phyloP scores from a whole-genome alignment of 129 eudicot species.

The Scalesia atractyloides region DNA sequence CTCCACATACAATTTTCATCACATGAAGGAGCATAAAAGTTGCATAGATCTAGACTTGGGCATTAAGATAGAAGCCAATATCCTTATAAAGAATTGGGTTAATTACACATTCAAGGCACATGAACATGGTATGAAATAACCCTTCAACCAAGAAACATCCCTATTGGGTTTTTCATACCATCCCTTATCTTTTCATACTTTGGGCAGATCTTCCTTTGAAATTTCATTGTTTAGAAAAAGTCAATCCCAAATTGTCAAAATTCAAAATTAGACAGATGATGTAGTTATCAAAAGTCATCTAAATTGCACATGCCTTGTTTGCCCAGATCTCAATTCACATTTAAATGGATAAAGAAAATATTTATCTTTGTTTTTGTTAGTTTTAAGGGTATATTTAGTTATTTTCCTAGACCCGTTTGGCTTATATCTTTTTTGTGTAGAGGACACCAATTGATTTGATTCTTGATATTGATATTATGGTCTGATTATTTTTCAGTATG shows the following conservation, averaged over 20 bases:
- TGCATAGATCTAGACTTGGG: slow-evolving; percentile 47
- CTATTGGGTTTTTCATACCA: slow-evolving; percentile 40
- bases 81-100: slow-evolving; percentile 9
- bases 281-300: slow-evolving; percentile 38
- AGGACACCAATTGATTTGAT: background rate
- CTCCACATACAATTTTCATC: slow-evolving; percentile 40
- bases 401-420: background rate
- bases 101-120: slow-evolving; percentile 23
- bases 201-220: slow-evolving; percentile 44
- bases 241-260: slow-evolving; percentile 37
- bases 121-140: slow-evolving; percentile 39
- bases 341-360: too few species aligned
- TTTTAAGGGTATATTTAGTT: background rate
- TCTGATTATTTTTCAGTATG: background rate
- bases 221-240: slow-evolving; percentile 29
- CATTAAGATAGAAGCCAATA: slow-evolving; percentile 29
- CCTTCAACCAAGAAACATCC: slow-evolving; percentile 46
- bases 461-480: background rate
- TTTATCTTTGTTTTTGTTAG: too few species aligned
- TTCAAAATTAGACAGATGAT: slow-evolving; percentile 29
- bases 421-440: background rate
- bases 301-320: slow-evolving; percentile 42
- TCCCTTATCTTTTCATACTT: slow-evolving; percentile 32
- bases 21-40: slow-evolving; percentile 40
- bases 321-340: slow-evolving; percentile 34